A percentile compares a stretch with the other conserved stretches of the same genome.
Conservation (phyloP, 768 basidiomycete species). For the Lactarius tabidus region DNA sequence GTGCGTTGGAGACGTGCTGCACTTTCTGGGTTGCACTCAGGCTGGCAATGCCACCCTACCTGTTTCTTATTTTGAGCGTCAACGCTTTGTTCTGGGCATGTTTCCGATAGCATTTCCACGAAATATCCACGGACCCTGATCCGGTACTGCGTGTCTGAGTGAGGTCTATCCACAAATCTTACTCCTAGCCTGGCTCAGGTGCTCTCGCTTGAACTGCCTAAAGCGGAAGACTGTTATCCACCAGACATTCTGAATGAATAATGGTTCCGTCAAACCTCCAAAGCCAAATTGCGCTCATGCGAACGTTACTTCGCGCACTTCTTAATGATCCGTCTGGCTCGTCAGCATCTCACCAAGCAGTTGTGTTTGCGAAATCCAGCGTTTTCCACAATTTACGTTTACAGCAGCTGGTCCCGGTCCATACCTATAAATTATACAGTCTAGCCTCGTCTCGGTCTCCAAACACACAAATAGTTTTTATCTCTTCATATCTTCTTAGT, state of each 20-base stretch:
- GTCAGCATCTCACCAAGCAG: not conserved
- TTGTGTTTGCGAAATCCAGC: not conserved
- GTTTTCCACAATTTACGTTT: not conserved
- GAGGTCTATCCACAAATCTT: not conserved
- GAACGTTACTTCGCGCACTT: not conserved
- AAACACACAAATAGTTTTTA: not conserved
- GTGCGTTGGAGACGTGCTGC: not conserved
- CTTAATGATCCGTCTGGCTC: not conserved
- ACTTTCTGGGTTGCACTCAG: not conserved
- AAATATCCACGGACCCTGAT: not conserved
- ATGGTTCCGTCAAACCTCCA: not conserved
- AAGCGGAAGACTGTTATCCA: not conserved
- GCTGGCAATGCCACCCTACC: not conserved
- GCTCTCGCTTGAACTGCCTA: not conserved
- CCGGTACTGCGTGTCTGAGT: not conserved
- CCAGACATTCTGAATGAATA: not conserved
- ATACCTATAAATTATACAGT: not conserved
- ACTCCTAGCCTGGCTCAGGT: not conserved
- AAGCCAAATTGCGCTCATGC: not conserved
- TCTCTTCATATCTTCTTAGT: not conserved
- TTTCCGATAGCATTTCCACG: not conserved
- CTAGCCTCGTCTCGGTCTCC: not conserved
- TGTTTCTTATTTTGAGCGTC: not conserved
- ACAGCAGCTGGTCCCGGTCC: not conserved
- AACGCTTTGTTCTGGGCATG: not conserved